These are phyloP conservation scores for Fusarium tjaetaba DNA, from an alignment of 2,329 filamentous ascomycete species.

Conservation along the genomic window DNA sequence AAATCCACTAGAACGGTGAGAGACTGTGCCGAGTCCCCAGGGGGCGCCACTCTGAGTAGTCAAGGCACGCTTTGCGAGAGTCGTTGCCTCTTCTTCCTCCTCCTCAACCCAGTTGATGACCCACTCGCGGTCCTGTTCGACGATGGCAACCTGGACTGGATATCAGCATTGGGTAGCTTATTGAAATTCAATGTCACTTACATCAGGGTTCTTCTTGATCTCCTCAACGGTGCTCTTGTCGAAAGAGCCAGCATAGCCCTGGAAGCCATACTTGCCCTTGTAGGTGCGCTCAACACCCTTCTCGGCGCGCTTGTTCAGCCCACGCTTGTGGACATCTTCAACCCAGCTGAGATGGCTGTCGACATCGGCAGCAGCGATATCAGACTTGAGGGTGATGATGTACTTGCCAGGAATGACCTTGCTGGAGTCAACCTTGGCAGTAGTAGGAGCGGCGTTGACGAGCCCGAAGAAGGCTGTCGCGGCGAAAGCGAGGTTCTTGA, in stretches of 20 bases:
- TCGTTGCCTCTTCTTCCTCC: conserved; percentile 5
- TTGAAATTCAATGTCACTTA: conserved; percentile 39
- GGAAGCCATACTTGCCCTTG: conserved; percentile 45
- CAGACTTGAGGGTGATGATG: conserved; percentile 70
- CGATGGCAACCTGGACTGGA: conserved; percentile 40
- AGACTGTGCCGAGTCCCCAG: conserved; percentile 50
- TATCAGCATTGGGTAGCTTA: not conserved
- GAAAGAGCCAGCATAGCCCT: conserved; percentile 57
- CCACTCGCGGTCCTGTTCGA: conserved; percentile 47
- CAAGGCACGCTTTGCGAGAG: conserved; percentile 40
- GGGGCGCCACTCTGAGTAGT: conserved; percentile 45
- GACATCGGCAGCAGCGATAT: conserved; percentile 56
- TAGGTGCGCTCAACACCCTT: conserved; percentile 48
- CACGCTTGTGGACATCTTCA: conserved; percentile 64
- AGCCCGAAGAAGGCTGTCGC: conserved; percentile 41
- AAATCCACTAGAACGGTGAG: conserved; percentile 41
- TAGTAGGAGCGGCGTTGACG: conserved; percentile 36
- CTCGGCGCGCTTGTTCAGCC: conserved; percentile 58
- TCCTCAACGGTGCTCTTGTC: conserved; percentile 52
- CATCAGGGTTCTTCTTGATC: conserved; percentile 55
- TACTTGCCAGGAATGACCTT: conserved; percentile 56
- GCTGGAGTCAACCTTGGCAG: conserved; percentile 27
- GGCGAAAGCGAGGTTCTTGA: conserved; percentile 42
- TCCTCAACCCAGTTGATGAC: conserved; percentile 39
- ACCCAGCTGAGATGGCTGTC: conserved; percentile 60